These are phyloP conservation scores for Kregervanrija fluxuum DNA, from an alignment of 805 yeast genomes.

Conservation along the genomic window DNA sequence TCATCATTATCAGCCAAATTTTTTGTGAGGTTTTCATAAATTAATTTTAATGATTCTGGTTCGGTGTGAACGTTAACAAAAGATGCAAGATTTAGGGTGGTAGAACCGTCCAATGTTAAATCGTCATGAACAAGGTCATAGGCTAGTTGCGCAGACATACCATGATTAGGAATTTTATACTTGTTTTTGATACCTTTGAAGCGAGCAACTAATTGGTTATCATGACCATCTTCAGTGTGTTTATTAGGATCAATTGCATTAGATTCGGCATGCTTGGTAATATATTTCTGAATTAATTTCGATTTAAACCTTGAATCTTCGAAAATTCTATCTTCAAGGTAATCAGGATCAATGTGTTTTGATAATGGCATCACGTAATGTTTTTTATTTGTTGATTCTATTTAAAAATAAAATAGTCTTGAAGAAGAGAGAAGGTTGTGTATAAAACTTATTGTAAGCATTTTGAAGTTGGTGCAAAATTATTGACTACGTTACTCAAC, in stretches of 20 bases:
- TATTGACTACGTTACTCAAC: too few relatives aligned
- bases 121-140: slow-evolving; percentile 65
- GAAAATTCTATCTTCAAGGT: slow-evolving; percentile 31
- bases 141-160: slow-evolving; percentile 45
- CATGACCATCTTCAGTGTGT: not conserved
- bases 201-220: slow-evolving; percentile 16
- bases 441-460: too few relatives aligned
- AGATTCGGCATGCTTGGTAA: slow-evolving; percentile 13
- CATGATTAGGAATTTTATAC: slow-evolving; percentile 52
- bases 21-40: slow-evolving; percentile 68
- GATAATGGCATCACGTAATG: slow-evolving; percentile 33
- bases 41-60: slow-evolving; percentile 45
- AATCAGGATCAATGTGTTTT: slow-evolving; percentile 38
- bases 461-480: too few relatives aligned
- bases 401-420: too few relatives aligned
- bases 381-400: too few relatives aligned
- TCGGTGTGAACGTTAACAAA: slow-evolving; percentile 75
- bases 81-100: slow-evolving; percentile 78
- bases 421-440: too few relatives aligned
- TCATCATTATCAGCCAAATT: slow-evolving; percentile 92
- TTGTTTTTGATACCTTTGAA: slow-evolving; percentile 38
- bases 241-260: slow-evolving; percentile 1
- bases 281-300: slow-evolving; percentile 13
- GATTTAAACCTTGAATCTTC: slow-evolving; percentile 7
- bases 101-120: slow-evolving; percentile 74